Evolutionary conservation across 352 stramenopile species (phyloP).

Genomic region (Phytopythium mirpurense): DNA sequence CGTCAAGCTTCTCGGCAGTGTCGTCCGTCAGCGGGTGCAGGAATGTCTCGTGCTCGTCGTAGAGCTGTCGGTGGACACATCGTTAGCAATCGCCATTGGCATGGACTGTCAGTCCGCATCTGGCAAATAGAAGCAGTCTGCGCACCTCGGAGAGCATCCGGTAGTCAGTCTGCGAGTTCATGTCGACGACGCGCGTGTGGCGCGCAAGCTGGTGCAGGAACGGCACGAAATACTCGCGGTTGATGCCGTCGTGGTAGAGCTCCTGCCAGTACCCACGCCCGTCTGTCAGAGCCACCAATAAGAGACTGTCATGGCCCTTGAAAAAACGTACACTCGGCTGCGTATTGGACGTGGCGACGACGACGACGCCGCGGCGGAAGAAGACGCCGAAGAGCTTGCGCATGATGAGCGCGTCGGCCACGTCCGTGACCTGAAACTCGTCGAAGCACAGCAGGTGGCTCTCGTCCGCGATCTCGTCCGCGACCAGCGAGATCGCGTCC

Average conservation of each 20-base stretch:
- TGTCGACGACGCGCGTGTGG: slow-evolving; percentile 80
- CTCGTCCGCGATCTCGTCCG: slow-evolving; percentile 80
- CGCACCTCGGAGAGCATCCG: slow-evolving; percentile 40
- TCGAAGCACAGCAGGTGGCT: slow-evolving; percentile 95
- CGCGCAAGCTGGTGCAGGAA: slow-evolving; percentile 93
- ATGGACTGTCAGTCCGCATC: not conserved
- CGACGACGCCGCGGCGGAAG: slow-evolving; percentile 86
- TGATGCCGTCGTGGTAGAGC: slow-evolving; percentile 94
- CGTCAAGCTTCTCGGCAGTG: slow-evolving; percentile 33
- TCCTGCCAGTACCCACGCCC: slow-evolving; percentile 33
- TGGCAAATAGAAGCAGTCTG: not conserved
- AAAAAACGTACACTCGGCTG: slow-evolving; percentile 30
- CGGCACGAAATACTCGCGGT: slow-evolving; percentile 96
- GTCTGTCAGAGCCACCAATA: not conserved
- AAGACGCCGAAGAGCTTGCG: slow-evolving; percentile 92
- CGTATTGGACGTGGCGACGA: slow-evolving; percentile 96
- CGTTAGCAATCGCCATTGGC: not conserved
- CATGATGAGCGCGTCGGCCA: slow-evolving; percentile 97
- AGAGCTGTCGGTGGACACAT: not conserved
- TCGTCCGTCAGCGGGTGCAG: slow-evolving; percentile 36
- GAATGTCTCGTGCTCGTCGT: slow-evolving; percentile 35
- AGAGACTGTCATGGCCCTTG: not conserved
- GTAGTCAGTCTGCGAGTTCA: slow-evolving; percentile 73
- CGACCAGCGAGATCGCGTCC: slow-evolving; percentile 79
- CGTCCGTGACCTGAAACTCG: slow-evolving; percentile 98